Evolutionary conservation across 768 basidiomycete genomes (phyloP).

Genomic region (Lyophyllum shimeji): DNA sequence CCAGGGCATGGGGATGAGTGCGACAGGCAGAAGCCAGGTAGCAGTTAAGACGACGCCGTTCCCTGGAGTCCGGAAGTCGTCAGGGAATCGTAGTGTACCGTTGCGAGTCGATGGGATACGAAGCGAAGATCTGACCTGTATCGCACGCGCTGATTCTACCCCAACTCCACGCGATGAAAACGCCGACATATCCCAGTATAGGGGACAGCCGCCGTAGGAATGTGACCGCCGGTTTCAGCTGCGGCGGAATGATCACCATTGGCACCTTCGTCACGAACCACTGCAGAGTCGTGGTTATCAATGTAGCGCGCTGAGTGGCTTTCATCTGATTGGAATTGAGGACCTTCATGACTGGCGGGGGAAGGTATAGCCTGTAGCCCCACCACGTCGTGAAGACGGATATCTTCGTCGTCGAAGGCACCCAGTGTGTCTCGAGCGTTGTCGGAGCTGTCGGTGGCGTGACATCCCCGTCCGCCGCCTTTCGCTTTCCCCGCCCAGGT

Average conservation of each 20-base stretch:
- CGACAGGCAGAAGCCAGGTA: constrained; percentile 79
- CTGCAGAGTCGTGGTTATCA: constrained; percentile 72
- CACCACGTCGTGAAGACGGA: constrained; percentile 79
- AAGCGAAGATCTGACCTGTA: constrained; percentile 44
- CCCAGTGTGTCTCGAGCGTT: constrained; percentile 47
- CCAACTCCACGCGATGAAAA: constrained; percentile 83
- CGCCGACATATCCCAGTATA: constrained; percentile 68
- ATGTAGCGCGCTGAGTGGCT: constrained; percentile 70
- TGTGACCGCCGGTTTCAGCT: constrained; percentile 53
- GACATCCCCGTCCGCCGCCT: constrained; percentile 7
- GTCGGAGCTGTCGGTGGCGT: constrained; percentile 18
- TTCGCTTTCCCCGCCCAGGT: too few relatives aligned
- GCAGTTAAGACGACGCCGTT: constrained; percentile 81
- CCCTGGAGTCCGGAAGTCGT: constrained; percentile 37
- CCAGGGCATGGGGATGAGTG: constrained; percentile 76
- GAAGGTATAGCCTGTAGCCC: constrained; percentile 78
- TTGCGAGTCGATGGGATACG: background rate
- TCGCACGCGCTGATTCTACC: constrained; percentile 63
- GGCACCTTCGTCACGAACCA: constrained; percentile 73
- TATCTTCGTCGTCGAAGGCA: constrained; percentile 72
- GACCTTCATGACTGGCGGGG: constrained; percentile 68
- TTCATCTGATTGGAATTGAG: constrained; percentile 64
- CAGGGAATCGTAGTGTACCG: constrained; percentile 10
- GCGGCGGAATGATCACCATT: constrained; percentile 54
- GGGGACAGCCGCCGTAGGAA: constrained; percentile 66